Evolutionary conservation across 2,329 filamentous ascomycete genomes (phyloP).

Genomic region (Aspergillus udagawae): DNA sequence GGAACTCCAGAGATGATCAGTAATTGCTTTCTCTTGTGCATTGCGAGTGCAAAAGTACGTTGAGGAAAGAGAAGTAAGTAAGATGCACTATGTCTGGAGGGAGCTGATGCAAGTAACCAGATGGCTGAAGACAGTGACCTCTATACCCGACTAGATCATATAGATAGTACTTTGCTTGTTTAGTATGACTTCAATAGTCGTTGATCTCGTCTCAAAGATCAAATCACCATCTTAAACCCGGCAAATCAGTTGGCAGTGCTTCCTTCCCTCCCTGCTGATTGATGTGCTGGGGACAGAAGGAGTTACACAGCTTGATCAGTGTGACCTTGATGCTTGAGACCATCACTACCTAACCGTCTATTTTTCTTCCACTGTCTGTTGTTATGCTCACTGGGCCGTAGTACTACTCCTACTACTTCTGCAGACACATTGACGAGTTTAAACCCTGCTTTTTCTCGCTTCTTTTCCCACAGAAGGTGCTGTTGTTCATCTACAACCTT

Average conservation of each 20-base stretch:
- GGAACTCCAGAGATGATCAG: background rate
- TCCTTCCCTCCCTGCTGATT: background rate
- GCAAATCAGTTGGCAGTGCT: background rate
- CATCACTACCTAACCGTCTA: background rate
- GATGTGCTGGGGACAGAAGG: background rate
- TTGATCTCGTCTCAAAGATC: background rate
- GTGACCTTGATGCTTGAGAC: background rate
- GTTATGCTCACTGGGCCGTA: background rate
- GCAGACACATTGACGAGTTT: too few species aligned
- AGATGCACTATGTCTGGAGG: too few species aligned
- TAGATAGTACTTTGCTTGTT: too few species aligned
- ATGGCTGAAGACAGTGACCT: too few species aligned
- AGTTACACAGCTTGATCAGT: background rate
- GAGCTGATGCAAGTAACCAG: too few species aligned
- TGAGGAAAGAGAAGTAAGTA: background rate
- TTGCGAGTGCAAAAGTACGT: too few species aligned
- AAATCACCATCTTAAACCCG: background rate
- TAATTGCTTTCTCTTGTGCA: background rate
- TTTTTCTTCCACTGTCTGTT: background rate
- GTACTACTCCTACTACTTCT: background rate
- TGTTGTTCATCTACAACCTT: background rate
- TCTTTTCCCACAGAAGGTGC: background rate
- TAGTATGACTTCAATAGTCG: background rate
- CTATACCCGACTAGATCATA: too few species aligned
- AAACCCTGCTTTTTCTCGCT: background rate